phyloP scores from a whole-genome alignment of 176 grass and related monocot species.

The Canna indica region DNA sequence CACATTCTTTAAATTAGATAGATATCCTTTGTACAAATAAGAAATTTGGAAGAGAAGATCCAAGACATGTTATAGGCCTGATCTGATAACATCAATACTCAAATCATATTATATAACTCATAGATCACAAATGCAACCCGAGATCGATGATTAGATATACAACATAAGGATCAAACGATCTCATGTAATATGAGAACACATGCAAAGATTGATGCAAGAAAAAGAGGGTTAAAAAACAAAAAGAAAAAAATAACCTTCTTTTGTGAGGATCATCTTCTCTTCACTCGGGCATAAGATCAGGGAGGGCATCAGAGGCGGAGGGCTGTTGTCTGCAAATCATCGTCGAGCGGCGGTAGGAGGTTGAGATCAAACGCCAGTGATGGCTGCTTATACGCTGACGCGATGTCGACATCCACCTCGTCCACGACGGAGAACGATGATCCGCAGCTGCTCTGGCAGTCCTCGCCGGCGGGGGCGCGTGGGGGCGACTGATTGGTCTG shows the following conservation, averaged over 20 bases:
- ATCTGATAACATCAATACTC: not conserved
- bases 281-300: not conserved
- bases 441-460: constrained; percentile 62
- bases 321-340: not conserved
- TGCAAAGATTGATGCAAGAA: not conserved
- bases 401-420: constrained; percentile 8
- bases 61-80: not conserved
- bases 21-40: not conserved
- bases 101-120: constrained; percentile 2
- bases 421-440: constrained; percentile 20
- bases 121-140: constrained; percentile 1
- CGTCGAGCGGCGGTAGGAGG: constrained; percentile 45
- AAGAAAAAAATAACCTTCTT: not conserved
- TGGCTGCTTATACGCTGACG: not conserved
- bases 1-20: not conserved
- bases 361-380: constrained; percentile 66
- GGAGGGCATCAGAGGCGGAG: not conserved
- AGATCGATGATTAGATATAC: constrained; percentile 11
- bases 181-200: not conserved
- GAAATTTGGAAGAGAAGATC: not conserved
- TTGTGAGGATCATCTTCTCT: not conserved
- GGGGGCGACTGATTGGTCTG: not conserved
- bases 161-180: not conserved
- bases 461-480: not conserved
- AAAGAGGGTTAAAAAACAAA: not conserved